These are phyloP conservation scores for Lodderomyces jiufengensis DNA, from an alignment of 1,139 yeast genomes.

Conservation along the genomic window DNA sequence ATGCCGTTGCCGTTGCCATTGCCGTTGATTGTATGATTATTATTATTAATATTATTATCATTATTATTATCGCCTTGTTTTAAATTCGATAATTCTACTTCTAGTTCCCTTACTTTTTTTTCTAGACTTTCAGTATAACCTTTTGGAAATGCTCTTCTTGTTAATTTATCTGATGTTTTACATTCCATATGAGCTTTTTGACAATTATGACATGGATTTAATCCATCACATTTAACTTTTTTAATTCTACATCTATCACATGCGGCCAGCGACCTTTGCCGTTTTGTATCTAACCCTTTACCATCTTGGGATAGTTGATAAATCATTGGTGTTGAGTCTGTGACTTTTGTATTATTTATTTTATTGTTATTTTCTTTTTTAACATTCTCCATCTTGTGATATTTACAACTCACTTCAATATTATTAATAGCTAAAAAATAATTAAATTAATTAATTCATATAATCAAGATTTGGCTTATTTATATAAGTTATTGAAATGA, in stretches of 20 bases:
- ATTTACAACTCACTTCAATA: too few relatives aligned
- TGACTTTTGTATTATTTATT: too few relatives aligned
- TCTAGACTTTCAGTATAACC: constrained; percentile 77
- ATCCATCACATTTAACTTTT: constrained; percentile 74
- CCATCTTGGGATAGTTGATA: too few relatives aligned
- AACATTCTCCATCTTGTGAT: too few relatives aligned
- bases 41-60: neutral
- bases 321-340: too few relatives aligned
- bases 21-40: neutral
- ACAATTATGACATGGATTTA: constrained; percentile 68
- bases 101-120: constrained; percentile 54
- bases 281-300: too few relatives aligned
- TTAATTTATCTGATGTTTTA: constrained; percentile 65
- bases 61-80: constrained; percentile 13
- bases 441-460: too few relatives aligned
- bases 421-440: too few relatives aligned
- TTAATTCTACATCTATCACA: constrained; percentile 77
- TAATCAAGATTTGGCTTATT: too few relatives aligned
- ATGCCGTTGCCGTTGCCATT: too few relatives aligned
- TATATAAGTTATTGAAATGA: too few relatives aligned
- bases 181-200: constrained; percentile 62
- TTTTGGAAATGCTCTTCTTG: constrained; percentile 70
- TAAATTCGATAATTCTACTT: constrained; percentile 51
- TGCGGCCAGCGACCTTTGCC: constrained; percentile 57
- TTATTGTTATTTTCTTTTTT: too few relatives aligned